Conservation (phyloP, 768 basidiomycete species). For the Fomitopsis serialis region DNA sequence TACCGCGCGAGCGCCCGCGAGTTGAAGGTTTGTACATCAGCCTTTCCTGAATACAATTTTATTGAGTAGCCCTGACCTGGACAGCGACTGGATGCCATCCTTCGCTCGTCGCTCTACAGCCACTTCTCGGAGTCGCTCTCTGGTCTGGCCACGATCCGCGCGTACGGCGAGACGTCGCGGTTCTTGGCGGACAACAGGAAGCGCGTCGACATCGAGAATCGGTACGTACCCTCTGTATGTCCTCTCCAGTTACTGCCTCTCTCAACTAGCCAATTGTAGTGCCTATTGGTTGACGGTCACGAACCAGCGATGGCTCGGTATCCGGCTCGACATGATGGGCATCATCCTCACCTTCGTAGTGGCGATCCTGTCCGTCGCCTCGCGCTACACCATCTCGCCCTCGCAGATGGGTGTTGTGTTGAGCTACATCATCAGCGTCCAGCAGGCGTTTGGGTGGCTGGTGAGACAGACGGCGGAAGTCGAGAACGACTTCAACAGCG, state of each 20-base stretch:
- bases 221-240: background rate
- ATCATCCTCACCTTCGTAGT: constrained; percentile 68
- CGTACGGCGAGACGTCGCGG: constrained; percentile 74
- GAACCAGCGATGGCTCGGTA: constrained; percentile 89
- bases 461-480: constrained; percentile 78
- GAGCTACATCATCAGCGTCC: constrained; percentile 75
- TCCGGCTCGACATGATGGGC: constrained; percentile 87
- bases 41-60: background rate
- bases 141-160: constrained; percentile 83
- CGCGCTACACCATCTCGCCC: constrained; percentile 71
- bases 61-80: background rate
- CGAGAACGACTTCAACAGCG: constrained; percentile 93
- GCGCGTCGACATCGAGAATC: constrained; percentile 79
- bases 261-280: constrained; percentile 25
- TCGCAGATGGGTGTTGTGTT: constrained; percentile 73
- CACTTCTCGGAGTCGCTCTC: constrained; percentile 91
- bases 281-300: constrained; percentile 86
- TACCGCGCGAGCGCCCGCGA: constrained; percentile 86
- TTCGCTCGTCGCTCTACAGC: constrained; percentile 82
- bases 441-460: constrained; percentile 73
- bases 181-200: constrained; percentile 73
- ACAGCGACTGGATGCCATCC: constrained; percentile 58
- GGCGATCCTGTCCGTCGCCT: constrained; percentile 70
- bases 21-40: constrained; percentile 45
- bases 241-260: background rate